Conservation (phyloP, 2,329 filamentous ascomycete genomes). For the Blastomyces gilchristii region DNA sequence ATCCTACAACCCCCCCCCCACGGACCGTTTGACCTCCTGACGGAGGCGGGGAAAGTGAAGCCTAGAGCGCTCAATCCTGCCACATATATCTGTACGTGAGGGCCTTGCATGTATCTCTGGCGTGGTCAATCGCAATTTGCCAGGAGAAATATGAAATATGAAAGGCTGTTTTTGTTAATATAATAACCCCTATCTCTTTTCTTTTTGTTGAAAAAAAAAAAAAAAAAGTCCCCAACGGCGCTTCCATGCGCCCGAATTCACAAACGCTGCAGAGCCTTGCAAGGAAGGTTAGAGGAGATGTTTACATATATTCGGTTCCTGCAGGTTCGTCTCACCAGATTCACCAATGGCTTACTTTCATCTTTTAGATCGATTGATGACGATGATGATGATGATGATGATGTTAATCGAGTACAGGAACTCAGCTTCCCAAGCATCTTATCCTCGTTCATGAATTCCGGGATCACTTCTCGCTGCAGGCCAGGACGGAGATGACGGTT, state of each 20-base stretch:
- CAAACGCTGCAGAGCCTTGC: constrained; percentile 9
- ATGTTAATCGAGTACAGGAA: constrained; percentile 10
- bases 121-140: neutral
- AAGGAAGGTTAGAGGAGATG: constrained; percentile 3
- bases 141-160: neutral
- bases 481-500: constrained; percentile 16
- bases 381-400: too few relatives aligned
- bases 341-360: too few relatives aligned
- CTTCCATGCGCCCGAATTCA: constrained; percentile 15
- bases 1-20: neutral
- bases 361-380: constrained; percentile 1
- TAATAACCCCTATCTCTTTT: neutral
- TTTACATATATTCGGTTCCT: constrained; percentile 11
- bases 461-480: constrained; percentile 20
- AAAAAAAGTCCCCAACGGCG: constrained; percentile 5
- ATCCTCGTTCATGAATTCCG: constrained; percentile 20
- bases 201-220: neutral
- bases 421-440: constrained; percentile 15
- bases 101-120: neutral
- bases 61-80: constrained; percentile 1
- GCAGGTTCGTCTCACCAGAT: constrained; percentile 8
- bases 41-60: constrained; percentile 1
- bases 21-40: constrained; percentile 8
- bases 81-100: constrained; percentile 3
- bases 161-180: neutral